phyloP scores from a whole-genome alignment of 192 early-diverging fungal genomes.

The Coemansia sp. region DNA sequence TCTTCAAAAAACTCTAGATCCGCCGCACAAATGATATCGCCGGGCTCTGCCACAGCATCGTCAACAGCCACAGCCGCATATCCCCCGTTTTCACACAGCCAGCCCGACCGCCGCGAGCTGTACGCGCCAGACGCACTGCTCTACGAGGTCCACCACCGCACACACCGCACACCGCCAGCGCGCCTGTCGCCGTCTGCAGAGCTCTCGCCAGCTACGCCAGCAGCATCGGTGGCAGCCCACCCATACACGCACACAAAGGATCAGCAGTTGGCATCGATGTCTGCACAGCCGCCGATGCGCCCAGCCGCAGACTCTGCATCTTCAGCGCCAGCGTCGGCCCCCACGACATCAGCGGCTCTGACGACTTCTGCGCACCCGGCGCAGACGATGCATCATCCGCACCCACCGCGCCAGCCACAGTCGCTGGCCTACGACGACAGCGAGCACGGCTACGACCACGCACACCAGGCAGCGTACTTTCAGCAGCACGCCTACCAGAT shows the following conservation, averaged over 20 bases:
- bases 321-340: constrained; percentile 18
- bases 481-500: constrained; percentile 6
- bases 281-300: constrained; percentile 11
- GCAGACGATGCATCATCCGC: constrained; percentile 19
- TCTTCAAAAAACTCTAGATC: constrained; percentile 10
- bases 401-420: constrained; percentile 11
- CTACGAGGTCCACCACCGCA: constrained; percentile 19
- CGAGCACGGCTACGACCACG: background rate
- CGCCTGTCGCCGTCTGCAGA: constrained; percentile 8
- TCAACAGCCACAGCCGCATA: constrained; percentile 1
- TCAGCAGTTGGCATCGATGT: background rate
- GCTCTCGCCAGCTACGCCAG: constrained; percentile 4
- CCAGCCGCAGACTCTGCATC: constrained; percentile 13
- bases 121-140: constrained; percentile 8
- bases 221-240: background rate
- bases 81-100: constrained; percentile 8
- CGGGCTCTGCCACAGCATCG: constrained; percentile 8
- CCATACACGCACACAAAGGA: background rate
- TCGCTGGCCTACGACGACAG: constrained; percentile 6
- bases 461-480: constrained; percentile 15
- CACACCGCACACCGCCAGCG: background rate
- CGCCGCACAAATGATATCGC: constrained; percentile 20
- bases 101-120: background rate
- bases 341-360: constrained; percentile 26
- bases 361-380: constrained; percentile 10